Percentiles rank a stretch among this genome's conserved stretches.
phyloP scores from a whole-genome alignment of 1,139 yeast species.

The Meyerozyma carpophila region DNA sequence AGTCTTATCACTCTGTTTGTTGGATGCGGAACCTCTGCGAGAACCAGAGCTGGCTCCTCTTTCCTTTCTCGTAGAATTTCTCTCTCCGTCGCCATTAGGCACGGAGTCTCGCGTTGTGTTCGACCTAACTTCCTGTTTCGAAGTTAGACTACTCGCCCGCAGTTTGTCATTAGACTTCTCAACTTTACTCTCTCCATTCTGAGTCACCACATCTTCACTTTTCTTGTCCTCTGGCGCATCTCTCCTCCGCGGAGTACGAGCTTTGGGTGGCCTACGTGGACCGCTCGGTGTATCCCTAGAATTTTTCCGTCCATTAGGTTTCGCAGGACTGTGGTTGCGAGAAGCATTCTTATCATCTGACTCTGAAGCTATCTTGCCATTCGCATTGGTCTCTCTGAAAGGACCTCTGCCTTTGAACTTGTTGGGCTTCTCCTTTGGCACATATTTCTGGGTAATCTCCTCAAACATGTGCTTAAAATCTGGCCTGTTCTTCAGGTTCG shows the following conservation, averaged over 20 bases:
- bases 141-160: neutral
- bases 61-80: neutral
- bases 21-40: neutral
- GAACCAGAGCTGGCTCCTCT: neutral
- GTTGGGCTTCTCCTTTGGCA: constrained; percentile 1
- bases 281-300: neutral
- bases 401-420: neutral
- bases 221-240: neutral
- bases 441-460: neutral
- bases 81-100: neutral
- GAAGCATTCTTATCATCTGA: neutral
- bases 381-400: neutral
- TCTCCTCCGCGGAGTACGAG: neutral
- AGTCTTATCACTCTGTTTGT: neutral
- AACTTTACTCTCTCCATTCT: too few species aligned
- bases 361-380: neutral
- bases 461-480: neutral
- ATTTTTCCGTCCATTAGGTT: neutral
- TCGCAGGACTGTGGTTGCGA: neutral
- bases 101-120: neutral
- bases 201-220: neutral
- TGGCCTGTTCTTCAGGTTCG: neutral
- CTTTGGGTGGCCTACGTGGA: neutral
- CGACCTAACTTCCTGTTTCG: neutral
- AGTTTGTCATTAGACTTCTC: neutral